These are phyloP conservation scores for Leccinum longicurvipes DNA, from an alignment of 768 basidiomycete genomes.

Conservation along the genomic window DNA sequence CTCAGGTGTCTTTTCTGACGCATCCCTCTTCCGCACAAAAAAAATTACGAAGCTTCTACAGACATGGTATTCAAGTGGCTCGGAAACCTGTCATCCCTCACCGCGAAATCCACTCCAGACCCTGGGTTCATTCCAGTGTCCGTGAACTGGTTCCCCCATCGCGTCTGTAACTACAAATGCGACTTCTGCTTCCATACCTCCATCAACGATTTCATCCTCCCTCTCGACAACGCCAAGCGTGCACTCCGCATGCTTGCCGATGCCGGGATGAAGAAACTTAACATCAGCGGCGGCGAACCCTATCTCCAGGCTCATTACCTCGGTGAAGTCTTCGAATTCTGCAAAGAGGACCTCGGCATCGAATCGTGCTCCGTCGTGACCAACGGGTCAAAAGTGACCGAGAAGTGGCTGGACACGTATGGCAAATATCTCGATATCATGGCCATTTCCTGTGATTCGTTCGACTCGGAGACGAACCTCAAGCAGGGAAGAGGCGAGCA, in stretches of 20 bases:
- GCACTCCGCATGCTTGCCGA: conserved; percentile 28
- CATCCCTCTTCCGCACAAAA: no score
- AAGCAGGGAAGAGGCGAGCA: conserved; percentile 30
- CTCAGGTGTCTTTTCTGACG: no score
- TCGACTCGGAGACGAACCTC: conserved; percentile 32
- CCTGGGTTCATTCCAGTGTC: conserved; percentile 13
- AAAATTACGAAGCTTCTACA: no score
- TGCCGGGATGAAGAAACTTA: conserved; percentile 34
- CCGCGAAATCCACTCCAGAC: neutral
- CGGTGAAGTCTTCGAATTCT: conserved; percentile 32
- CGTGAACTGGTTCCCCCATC: conserved; percentile 15
- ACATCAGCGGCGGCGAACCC: conserved; percentile 33
- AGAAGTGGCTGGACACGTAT: conserved; percentile 35
- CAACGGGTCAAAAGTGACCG: conserved; percentile 35
- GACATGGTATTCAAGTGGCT: neutral
- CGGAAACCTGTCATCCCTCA: neutral
- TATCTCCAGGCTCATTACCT: conserved; percentile 32
- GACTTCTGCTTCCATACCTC: conserved; percentile 36
- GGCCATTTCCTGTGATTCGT: conserved; percentile 37
- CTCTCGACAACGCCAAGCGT: conserved; percentile 29
- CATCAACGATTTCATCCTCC: conserved; percentile 25
- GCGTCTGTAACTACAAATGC: conserved; percentile 30
- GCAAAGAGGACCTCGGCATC: conserved; percentile 32
- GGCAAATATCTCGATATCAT: conserved; percentile 36
- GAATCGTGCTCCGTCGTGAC: conserved; percentile 28